Conservation (phyloP, 208 protist species). For the Crithidia brevicula region DNA sequence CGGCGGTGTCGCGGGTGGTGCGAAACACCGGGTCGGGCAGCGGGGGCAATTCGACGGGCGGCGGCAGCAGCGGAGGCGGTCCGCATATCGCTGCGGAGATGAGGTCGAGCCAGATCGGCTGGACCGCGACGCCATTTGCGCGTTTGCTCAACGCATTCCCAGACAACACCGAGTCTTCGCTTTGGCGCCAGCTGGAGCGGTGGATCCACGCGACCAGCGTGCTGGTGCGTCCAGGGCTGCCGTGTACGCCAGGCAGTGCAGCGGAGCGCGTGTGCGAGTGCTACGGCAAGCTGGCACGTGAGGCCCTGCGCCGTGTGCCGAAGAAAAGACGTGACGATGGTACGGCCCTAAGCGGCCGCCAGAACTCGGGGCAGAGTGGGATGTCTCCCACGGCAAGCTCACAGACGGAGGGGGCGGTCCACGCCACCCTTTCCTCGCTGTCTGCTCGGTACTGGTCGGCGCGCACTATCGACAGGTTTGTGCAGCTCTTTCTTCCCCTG, state of each 20-base stretch:
- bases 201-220: conserved; percentile 77
- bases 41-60: too few species aligned
- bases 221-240: conserved; percentile 61
- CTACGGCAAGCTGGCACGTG: conserved; percentile 44
- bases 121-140: conserved; percentile 15
- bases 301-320: conserved; percentile 22
- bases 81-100: too few species aligned
- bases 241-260: conserved; percentile 18
- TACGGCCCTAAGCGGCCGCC: too few species aligned
- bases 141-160: conserved; percentile 29
- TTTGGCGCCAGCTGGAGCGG: conserved; percentile 85
- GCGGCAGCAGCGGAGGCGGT: neutral
- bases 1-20: conserved; percentile 18
- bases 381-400: too few species aligned
- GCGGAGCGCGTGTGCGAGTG: conserved; percentile 40
- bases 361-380: too few species aligned
- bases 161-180: conserved; percentile 34
- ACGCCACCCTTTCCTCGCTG: neutral
- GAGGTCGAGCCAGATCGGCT: neutral
- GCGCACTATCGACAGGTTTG: conserved; percentile 50
- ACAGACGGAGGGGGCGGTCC: neutral
- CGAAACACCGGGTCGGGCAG: neutral
- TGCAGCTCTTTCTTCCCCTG: conserved; percentile 48
- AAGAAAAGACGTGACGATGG: too few species aligned
- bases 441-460: conserved; percentile 40